Percentiles rank a stretch among this genome's conserved stretches.
These are phyloP conservation scores for Kuraishia ogatae DNA, from an alignment of 805 yeast species.

Conservation along the genomic window DNA sequence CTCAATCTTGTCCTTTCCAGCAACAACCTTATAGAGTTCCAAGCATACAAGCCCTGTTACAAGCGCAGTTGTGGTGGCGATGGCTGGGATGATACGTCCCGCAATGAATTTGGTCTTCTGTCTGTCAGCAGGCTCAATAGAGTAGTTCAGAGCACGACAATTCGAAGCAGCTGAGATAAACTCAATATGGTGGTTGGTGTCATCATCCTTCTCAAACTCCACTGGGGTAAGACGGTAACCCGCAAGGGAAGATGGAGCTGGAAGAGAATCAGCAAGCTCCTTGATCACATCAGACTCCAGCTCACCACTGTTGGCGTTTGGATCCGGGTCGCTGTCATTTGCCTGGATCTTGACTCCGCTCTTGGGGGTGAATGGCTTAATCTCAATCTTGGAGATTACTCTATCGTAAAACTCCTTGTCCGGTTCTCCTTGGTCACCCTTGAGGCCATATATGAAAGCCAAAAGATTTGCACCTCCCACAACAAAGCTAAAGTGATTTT, in stretches of 20 bases:
- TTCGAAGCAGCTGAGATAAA: conserved; percentile 95
- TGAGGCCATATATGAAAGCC: conserved; percentile 85
- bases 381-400: conserved; percentile 39
- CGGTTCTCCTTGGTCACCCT: conserved; percentile 55
- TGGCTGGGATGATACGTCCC: conserved; percentile 97
- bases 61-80: conserved; percentile 97
- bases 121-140: conserved; percentile 81
- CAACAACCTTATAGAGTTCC: conserved; percentile 86
- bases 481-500: conserved; percentile 74
- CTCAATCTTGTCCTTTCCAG: conserved; percentile 65
- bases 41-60: conserved; percentile 93
- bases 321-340: conserved; percentile 82
- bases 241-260: conserved; percentile 81
- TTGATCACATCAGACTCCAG: conserved; percentile 59
- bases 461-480: conserved; percentile 86
- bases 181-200: conserved; percentile 91
- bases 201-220: conserved; percentile 98
- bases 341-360: conserved; percentile 75
- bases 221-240: conserved; percentile 85
- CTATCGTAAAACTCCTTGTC: conserved; percentile 38
- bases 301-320: conserved; percentile 42
- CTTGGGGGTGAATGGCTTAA: conserved; percentile 68
- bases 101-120: conserved; percentile 94
- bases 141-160: conserved; percentile 88
- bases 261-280: conserved; percentile 67